Conservation (phyloP, 1,139 yeast species). For the Chernovozyma sophiae-reginae region DNA sequence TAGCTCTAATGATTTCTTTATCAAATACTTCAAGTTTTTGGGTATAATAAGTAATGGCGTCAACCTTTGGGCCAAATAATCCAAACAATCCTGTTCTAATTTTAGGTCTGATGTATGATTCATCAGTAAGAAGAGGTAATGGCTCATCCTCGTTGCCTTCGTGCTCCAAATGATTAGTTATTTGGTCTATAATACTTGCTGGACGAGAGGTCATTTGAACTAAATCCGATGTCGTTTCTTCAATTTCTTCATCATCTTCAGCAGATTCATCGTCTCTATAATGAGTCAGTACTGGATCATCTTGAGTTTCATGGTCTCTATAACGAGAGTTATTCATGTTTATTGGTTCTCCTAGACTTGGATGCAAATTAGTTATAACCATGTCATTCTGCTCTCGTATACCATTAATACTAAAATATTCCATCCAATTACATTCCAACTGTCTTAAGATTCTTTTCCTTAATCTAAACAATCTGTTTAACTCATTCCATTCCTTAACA, state of each 20-base stretch:
- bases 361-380: conserved; percentile 23
- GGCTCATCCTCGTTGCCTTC: conserved; percentile 1
- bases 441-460: conserved; percentile 51
- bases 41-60: conserved; percentile 61
- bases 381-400: conserved; percentile 29
- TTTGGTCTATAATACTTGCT: conserved; percentile 12
- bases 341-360: conserved; percentile 27
- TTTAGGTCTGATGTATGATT: conserved; percentile 43
- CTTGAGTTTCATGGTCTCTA: conserved; percentile 15
- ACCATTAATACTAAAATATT: conserved; percentile 49
- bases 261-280: conserved; percentile 10
- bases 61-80: conserved; percentile 53
- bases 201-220: conserved; percentile 3
- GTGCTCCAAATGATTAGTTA: conserved; percentile 14
- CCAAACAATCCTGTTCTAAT: conserved; percentile 51
- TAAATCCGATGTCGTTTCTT: neutral
- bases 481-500: conserved; percentile 78
- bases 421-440: conserved; percentile 75
- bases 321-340: conserved; percentile 13
- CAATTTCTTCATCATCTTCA: conserved; percentile 4
- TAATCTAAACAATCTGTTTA: conserved; percentile 61
- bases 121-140: conserved; percentile 28
- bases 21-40: conserved; percentile 55
- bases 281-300: conserved; percentile 19
- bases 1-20: conserved; percentile 50